A percentile compares a stretch with the other conserved stretches of the same genome.
Conservation (phyloP, 768 basidiomycete genomes). For the Mycena olivaceomarginata region DNA sequence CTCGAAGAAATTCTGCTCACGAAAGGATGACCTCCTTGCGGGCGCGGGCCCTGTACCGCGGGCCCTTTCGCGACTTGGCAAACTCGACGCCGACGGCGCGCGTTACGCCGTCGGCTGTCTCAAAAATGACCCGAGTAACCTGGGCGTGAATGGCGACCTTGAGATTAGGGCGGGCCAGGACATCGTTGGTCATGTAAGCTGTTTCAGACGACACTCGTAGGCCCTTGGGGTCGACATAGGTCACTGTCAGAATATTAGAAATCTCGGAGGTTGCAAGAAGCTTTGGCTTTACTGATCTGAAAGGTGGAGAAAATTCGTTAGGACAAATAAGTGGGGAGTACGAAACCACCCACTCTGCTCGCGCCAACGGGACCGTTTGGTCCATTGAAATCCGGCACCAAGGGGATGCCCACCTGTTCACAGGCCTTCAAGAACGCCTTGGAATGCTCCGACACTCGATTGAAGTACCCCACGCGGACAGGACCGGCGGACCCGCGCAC, state of each 20-base stretch:
- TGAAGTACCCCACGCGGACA: slow-evolving; percentile 75
- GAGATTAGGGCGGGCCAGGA: slow-evolving; percentile 79
- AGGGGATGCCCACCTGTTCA: slow-evolving; percentile 71
- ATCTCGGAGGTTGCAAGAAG: not conserved
- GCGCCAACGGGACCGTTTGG: slow-evolving; percentile 76
- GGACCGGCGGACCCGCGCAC: slow-evolving; percentile 73
- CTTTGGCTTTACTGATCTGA: slow-evolving; percentile 65
- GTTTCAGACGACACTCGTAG: slow-evolving; percentile 78
- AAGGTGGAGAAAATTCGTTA: not conserved
- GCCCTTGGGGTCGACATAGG: slow-evolving; percentile 73
- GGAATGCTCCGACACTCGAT: slow-evolving; percentile 65
- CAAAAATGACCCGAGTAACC: slow-evolving; percentile 76
- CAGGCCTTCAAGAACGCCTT: slow-evolving; percentile 76
- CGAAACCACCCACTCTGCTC: slow-evolving; percentile 67
- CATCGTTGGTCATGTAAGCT: slow-evolving; percentile 80
- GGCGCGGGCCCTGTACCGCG: slow-evolving; percentile 68
- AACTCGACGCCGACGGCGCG: slow-evolving; percentile 82
- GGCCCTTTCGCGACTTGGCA: slow-evolving; percentile 58
- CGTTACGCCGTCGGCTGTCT: slow-evolving; percentile 58
- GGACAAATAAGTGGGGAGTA: not conserved
- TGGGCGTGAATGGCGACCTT: slow-evolving; percentile 75
- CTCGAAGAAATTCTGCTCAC: slow-evolving; percentile 58
- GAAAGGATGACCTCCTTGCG: slow-evolving; percentile 77
- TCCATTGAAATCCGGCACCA: slow-evolving; percentile 79
- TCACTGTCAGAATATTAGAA: slow-evolving; percentile 66